These are phyloP conservation scores for Fraxinus sp. DNA, from an alignment of 305 asterid species.

Conservation along the genomic window DNA sequence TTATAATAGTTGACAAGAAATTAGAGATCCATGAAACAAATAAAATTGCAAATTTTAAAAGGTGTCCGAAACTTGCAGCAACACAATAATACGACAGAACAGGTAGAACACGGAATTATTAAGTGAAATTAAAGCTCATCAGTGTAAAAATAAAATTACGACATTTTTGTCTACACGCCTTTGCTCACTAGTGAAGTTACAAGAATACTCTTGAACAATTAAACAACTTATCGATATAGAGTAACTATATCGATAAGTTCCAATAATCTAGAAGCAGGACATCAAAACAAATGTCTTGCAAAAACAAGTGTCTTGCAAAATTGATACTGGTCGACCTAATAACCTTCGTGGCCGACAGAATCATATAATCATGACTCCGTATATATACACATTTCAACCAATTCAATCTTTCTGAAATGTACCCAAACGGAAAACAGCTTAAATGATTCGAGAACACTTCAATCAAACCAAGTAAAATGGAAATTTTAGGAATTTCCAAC, in stretches of 20 bases:
- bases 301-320: constrained; percentile 7
- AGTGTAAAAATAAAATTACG: background rate
- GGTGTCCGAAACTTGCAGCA: background rate
- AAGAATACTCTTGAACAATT: background rate
- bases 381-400: background rate
- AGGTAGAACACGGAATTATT: background rate
- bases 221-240: constrained; percentile 4
- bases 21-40: background rate
- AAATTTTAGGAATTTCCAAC: background rate
- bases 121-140: background rate
- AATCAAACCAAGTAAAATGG: constrained; percentile 18
- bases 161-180: background rate
- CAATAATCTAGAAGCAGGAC: background rate
- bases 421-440: constrained; percentile 5
- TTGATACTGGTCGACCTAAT: constrained; percentile 1
- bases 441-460: background rate
- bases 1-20: background rate
- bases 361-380: background rate
- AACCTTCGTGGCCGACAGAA: background rate
- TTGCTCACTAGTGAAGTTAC: background rate
- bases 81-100: background rate
- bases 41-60: background rate
- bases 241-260: constrained; percentile 10
- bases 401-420: constrained; percentile 2
- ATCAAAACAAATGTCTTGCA: constrained; percentile 15